A percentile compares a stretch with the other conserved stretches of the same genome.
Conservation (phyloP, 768 basidiomycete species). For the Tremella yokohamensis region DNA sequence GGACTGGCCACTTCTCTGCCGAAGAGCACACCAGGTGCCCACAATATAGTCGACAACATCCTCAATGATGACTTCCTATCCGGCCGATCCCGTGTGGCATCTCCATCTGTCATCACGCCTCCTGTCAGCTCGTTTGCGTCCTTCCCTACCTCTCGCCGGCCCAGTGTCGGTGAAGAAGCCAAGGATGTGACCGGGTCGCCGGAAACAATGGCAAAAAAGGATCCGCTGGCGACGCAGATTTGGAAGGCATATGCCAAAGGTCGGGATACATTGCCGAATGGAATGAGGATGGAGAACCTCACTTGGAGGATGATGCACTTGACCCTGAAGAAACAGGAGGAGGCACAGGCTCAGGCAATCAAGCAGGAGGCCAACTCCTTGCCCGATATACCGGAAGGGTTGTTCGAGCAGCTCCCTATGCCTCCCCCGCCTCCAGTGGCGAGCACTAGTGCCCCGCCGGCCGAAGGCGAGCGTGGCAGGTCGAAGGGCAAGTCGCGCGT, state of each 20-base stretch:
- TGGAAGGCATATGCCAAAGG: conserved; percentile 95
- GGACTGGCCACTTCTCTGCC: not conserved
- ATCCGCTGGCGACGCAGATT: conserved; percentile 89
- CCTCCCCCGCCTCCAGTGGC: not conserved
- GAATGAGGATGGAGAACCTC: conserved; percentile 93
- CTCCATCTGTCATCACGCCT: conserved; percentile 18
- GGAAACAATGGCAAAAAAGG: conserved; percentile 57
- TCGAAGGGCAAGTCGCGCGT: conserved; percentile 48
- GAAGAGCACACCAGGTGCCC: conserved; percentile 4
- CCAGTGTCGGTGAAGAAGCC: conserved; percentile 26
- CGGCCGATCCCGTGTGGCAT: conserved; percentile 12
- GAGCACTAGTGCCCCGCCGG: conserved; percentile 7
- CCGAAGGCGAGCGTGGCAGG: conserved; percentile 48
- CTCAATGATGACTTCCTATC: conserved; percentile 47
- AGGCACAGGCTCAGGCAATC: conserved; percentile 16
- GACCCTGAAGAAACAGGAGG: conserved; percentile 68
- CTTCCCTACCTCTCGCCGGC: conserved; percentile 26
- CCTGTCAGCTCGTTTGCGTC: conserved; percentile 11
- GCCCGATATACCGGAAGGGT: not conserved
- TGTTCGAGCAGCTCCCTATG: too few species aligned
- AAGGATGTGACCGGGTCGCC: conserved; percentile 20
- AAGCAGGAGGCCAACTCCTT: conserved; percentile 17
- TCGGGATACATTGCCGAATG: conserved; percentile 83
- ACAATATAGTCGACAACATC: conserved; percentile 39
- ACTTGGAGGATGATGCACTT: conserved; percentile 99